phyloP scores from a whole-genome alignment of 306 rosid genomes.

The Lupinus albus region DNA sequence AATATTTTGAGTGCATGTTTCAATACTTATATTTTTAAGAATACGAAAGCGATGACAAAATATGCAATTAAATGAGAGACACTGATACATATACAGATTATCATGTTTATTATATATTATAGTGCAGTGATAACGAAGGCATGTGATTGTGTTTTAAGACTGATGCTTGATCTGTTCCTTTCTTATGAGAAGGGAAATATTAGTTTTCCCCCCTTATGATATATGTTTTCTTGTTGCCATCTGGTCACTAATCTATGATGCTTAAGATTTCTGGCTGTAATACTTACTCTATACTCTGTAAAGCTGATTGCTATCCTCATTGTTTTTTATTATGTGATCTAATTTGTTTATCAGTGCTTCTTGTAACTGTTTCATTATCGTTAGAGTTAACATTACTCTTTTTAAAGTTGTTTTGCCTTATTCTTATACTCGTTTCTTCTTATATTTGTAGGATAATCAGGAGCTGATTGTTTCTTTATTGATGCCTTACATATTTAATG shows the following conservation, averaged over 20 bases:
- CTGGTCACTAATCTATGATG: slow-evolving; percentile 20
- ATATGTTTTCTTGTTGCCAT: slow-evolving; percentile 14
- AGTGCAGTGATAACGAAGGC: neutral
- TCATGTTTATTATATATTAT: slow-evolving; percentile 10
- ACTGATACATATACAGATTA: neutral
- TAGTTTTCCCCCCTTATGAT: slow-evolving; percentile 19
- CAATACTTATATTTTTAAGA: neutral
- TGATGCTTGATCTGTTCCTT: neutral
- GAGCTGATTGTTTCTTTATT: slow-evolving; percentile 66
- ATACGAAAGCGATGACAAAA: neutral
- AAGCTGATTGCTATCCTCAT: slow-evolving; percentile 26
- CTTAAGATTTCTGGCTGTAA: slow-evolving; percentile 37
- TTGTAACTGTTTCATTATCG: slow-evolving; percentile 6
- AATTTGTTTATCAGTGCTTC: slow-evolving; percentile 17
- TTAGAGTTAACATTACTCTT: slow-evolving; percentile 12
- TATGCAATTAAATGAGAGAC: neutral
- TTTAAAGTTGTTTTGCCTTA: slow-evolving; percentile 23
- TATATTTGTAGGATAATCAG: slow-evolving; percentile 65
- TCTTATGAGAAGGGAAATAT: neutral
- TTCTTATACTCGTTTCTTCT: slow-evolving; percentile 33
- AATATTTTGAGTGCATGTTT: neutral
- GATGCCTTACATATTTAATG: slow-evolving; percentile 80
- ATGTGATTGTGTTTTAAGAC: slow-evolving; percentile 4
- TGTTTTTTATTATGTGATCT: slow-evolving; percentile 20
- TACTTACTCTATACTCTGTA: neutral